Percentiles rank a stretch among this genome's conserved stretches.
Evolutionary conservation across 2,329 filamentous ascomycete species (phyloP).

Genomic region (Exophiala phaeomuriformis): DNA sequence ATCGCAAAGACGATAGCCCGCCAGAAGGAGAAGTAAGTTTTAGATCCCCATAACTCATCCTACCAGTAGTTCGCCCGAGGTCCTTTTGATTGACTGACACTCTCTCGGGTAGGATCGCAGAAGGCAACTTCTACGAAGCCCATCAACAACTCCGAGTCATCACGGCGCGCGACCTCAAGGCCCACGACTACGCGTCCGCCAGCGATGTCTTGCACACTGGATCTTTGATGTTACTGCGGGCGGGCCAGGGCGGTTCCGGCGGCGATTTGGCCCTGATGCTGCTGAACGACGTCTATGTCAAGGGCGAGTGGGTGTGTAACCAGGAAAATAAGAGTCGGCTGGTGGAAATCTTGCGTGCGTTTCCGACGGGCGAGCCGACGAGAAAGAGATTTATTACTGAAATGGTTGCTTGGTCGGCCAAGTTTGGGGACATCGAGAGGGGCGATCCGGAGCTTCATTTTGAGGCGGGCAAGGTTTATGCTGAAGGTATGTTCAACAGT

Average conservation of each 20-base stretch:
- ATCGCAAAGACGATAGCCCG: slow-evolving; percentile 66
- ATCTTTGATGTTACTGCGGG: slow-evolving; percentile 75
- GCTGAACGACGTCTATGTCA: slow-evolving; percentile 83
- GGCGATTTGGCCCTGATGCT: slow-evolving; percentile 82
- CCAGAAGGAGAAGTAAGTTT: slow-evolving; percentile 65
- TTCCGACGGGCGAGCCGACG: slow-evolving; percentile 75
- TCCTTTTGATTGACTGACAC: not conserved
- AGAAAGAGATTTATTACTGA: slow-evolving; percentile 88
- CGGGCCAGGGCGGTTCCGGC: slow-evolving; percentile 87
- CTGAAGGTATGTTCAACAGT: slow-evolving; percentile 52
- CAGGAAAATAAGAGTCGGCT: slow-evolving; percentile 49
- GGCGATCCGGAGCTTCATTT: slow-evolving; percentile 94
- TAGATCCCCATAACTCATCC: not conserved
- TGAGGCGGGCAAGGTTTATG: slow-evolving; percentile 77
- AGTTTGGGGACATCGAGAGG: slow-evolving; percentile 68
- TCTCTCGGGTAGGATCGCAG: slow-evolving; percentile 57
- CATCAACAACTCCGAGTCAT: slow-evolving; percentile 97
- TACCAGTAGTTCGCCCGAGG: not conserved
- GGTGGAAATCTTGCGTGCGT: slow-evolving; percentile 70
- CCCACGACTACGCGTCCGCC: slow-evolving; percentile 65
- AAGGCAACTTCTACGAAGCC: slow-evolving; percentile 94
- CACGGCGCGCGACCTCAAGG: slow-evolving; percentile 84
- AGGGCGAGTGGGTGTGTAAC: slow-evolving; percentile 72
- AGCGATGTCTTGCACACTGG: slow-evolving; percentile 81
- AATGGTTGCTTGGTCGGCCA: slow-evolving; percentile 79